Percentiles rank a stretch among this genome's conserved stretches.
Evolutionary conservation across 148 eudicot genomes (phyloP).

Genomic region (Polygonum maritimum): DNA sequence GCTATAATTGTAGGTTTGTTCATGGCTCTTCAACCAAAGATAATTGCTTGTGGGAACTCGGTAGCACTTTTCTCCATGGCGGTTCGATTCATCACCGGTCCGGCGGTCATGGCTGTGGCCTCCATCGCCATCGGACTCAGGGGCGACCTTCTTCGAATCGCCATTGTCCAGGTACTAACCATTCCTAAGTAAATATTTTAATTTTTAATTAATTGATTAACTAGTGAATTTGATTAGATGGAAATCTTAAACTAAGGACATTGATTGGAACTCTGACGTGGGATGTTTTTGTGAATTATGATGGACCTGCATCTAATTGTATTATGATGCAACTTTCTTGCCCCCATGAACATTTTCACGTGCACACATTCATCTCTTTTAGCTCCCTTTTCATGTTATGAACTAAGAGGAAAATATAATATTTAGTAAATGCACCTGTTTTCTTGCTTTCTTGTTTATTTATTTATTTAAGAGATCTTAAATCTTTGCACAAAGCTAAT

Average conservation of each 20-base stretch:
- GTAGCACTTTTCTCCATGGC: slow-evolving; percentile 38
- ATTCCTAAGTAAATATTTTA: background rate
- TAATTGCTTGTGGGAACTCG: slow-evolving; percentile 51
- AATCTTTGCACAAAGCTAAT: background rate
- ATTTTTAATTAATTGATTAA: too few species aligned
- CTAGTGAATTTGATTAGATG: background rate
- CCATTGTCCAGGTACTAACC: slow-evolving; percentile 44
- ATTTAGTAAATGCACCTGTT: background rate
- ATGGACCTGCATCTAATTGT: background rate
- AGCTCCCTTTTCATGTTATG: background rate
- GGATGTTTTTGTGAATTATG: background rate
- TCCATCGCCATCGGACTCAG: slow-evolving; percentile 37
- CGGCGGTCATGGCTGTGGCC: slow-evolving; percentile 35
- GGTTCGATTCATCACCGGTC: slow-evolving; percentile 39
- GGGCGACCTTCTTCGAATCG: slow-evolving; percentile 30
- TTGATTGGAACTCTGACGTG: too few species aligned
- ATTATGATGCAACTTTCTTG: background rate
- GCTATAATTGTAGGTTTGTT: slow-evolving; percentile 21
- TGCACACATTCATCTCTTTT: slow-evolving; percentile 4
- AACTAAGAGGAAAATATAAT: background rate
- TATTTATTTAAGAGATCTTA: background rate
- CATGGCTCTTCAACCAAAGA: slow-evolving; percentile 53
- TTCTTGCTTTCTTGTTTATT: slow-evolving; percentile 3
- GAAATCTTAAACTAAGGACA: background rate
- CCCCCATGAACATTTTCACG: slow-evolving; percentile 9